A percentile compares a stretch with the other conserved stretches of the same genome.
Conservation (phyloP, 768 basidiomycete genomes). For the Boletus tomentosulus region DNA sequence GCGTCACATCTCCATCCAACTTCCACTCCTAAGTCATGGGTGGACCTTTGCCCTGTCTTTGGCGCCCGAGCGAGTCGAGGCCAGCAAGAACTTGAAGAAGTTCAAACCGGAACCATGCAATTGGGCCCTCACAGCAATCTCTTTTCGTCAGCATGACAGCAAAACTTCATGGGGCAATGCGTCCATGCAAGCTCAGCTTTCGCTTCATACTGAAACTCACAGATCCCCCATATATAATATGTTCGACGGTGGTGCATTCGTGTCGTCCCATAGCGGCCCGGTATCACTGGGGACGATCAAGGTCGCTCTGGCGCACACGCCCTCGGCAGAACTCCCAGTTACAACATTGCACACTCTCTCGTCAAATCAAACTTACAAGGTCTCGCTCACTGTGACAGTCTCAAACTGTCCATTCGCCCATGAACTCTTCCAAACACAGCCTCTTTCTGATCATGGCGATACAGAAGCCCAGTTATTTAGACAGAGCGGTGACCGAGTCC, state of each 20-base stretch:
- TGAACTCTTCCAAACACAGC: conserved; percentile 14
- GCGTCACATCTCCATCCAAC: background rate
- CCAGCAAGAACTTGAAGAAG: background rate
- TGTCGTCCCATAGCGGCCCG: too few species aligned
- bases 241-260: too few species aligned
- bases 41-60: conserved; percentile 17
- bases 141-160: conserved; percentile 4
- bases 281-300: conserved; percentile 1
- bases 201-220: background rate
- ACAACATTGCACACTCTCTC: background rate
- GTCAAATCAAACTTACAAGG: background rate
- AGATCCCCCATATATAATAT: too few species aligned
- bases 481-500: conserved; percentile 3
- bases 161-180: conserved; percentile 10
- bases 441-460: background rate
- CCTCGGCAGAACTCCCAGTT: background rate
- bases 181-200: conserved; percentile 12
- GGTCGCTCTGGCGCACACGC: conserved; percentile 1
- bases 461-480: conserved; percentile 1
- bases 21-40: conserved; percentile 11
- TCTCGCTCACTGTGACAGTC: conserved; percentile 13
- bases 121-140: conserved; percentile 5
- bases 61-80: background rate
- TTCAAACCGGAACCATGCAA: too few species aligned
- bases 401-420: conserved; percentile 11